Evolutionary conservation across 208 protist species (phyloP).

Genomic region (Vickermania spadyakhi): DNA sequence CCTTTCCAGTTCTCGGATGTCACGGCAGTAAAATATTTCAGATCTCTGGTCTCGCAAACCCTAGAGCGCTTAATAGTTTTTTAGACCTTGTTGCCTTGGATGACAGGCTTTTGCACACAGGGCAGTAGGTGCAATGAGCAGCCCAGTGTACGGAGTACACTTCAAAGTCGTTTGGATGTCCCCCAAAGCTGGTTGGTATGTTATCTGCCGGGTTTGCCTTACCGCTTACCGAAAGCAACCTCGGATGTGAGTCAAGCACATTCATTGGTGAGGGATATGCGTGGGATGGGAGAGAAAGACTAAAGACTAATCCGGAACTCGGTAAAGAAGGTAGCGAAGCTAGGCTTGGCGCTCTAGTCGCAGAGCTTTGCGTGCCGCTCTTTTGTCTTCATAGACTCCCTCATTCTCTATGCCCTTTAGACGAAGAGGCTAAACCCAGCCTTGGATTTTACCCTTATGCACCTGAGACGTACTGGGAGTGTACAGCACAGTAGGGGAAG

Average conservation of each 20-base stretch:
- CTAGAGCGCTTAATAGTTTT: not conserved
- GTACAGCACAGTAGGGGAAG: not conserved
- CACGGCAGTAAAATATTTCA: not conserved
- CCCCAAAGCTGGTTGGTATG: not conserved
- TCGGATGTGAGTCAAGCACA: not conserved
- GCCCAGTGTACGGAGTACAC: not conserved
- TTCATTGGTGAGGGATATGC: not conserved
- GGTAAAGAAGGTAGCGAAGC: not conserved
- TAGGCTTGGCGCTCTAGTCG: not conserved
- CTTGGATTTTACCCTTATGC: not conserved
- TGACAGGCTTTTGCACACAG: not conserved
- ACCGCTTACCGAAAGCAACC: not conserved
- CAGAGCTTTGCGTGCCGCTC: slow-evolving; percentile 1
- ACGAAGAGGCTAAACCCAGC: slow-evolving; percentile 4
- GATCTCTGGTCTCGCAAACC: slow-evolving; percentile 1
- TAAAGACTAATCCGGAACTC: not conserved
- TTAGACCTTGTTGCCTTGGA: slow-evolving; percentile 1
- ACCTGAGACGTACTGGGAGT: not conserved
- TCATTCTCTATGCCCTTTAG: not conserved
- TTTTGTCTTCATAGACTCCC: not conserved
- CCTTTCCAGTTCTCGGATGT: not conserved
- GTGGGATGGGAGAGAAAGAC: not conserved
- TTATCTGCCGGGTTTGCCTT: not conserved
- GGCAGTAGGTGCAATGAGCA: not conserved
- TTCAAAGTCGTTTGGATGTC: not conserved